These are phyloP conservation scores for Pholiota conissans DNA, from an alignment of 768 basidiomycete species.

Conservation along the genomic window DNA sequence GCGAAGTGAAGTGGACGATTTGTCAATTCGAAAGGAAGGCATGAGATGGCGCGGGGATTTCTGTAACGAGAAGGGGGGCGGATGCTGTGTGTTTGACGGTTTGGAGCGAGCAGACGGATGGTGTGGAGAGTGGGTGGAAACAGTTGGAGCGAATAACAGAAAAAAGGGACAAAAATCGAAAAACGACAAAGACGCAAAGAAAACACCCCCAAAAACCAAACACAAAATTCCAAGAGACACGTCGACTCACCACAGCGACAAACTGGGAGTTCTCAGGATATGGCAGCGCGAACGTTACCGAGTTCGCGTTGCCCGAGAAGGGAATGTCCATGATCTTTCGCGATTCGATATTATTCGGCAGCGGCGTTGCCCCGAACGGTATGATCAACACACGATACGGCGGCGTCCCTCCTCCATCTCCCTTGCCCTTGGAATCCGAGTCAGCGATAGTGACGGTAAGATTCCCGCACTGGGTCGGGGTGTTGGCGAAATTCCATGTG, in stretches of 20 bases:
- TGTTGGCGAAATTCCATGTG: constrained; percentile 42
- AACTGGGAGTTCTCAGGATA: constrained; percentile 73
- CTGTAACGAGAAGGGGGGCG: background rate
- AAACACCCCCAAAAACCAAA: constrained; percentile 4
- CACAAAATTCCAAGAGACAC: constrained; percentile 5
- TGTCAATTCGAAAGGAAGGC: background rate
- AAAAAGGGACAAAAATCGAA: background rate
- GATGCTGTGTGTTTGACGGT: background rate
- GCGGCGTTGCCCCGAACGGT: constrained; percentile 64
- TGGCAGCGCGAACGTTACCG: constrained; percentile 54
- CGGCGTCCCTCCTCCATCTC: constrained; percentile 45
- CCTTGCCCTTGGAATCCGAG: background rate
- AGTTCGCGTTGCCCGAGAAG: constrained; percentile 43
- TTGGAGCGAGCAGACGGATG: background rate
- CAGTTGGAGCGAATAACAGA: background rate
- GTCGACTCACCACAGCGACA: constrained; percentile 66
- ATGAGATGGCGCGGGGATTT: background rate
- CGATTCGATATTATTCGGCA: constrained; percentile 62
- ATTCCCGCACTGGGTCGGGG: constrained; percentile 67
- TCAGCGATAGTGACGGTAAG: constrained; percentile 62
- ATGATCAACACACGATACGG: constrained; percentile 70
- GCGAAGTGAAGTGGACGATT: background rate
- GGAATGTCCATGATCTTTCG: constrained; percentile 56
- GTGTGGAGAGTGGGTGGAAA: background rate
- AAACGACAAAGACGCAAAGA: background rate